phyloP scores from a whole-genome alignment of 1,284 basidiomycete species.

The Cerioporus squamosus region DNA sequence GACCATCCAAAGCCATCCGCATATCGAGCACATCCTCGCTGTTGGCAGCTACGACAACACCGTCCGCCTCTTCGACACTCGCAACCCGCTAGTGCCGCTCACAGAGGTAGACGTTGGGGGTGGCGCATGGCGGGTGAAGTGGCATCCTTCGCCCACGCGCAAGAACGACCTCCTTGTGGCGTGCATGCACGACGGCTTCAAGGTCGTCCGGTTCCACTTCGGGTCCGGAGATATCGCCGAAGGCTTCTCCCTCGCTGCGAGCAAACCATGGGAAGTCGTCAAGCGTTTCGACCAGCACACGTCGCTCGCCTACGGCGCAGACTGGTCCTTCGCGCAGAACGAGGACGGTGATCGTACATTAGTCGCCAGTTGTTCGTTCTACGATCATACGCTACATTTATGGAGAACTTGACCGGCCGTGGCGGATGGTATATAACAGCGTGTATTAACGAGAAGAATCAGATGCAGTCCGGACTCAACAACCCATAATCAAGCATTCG shows the following conservation, averaged over 20 bases:
- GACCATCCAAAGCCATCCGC: conserved; percentile 84
- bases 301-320: conserved; percentile 92
- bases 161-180: conserved; percentile 82
- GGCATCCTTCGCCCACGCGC: conserved; percentile 77
- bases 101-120: conserved; percentile 78
- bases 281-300: conserved; percentile 79
- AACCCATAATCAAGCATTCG: too few relatives aligned
- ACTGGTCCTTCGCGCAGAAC: conserved; percentile 75
- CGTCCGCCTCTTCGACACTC: conserved; percentile 85
- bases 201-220: conserved; percentile 64
- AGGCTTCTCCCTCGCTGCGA: neutral
- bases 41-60: conserved; percentile 94
- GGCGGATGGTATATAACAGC: neutral
- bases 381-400: conserved; percentile 85
- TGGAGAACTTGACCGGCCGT: conserved; percentile 65
- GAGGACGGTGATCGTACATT: conserved; percentile 45
- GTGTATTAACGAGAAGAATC: neutral
- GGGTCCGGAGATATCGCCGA: neutral
- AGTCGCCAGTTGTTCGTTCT: conserved; percentile 95
- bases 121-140: conserved; percentile 95
- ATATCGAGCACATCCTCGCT: conserved; percentile 81
- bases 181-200: conserved; percentile 98
- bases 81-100: conserved; percentile 69
- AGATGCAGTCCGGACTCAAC: neutral
- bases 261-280: conserved; percentile 43